phyloP scores from a whole-genome alignment of 306 rosid species.

The Calophaca sinica region DNA sequence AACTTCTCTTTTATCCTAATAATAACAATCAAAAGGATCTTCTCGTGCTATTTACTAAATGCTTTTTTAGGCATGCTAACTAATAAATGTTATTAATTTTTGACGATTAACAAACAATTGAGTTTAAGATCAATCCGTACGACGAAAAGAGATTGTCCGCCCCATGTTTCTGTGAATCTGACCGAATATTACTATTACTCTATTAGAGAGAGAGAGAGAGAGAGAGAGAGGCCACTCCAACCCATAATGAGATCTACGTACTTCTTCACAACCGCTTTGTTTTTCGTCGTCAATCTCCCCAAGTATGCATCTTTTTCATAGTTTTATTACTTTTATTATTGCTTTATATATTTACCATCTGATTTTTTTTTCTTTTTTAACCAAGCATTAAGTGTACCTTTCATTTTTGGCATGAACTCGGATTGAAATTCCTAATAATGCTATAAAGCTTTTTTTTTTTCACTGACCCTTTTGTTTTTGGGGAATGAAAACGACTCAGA shows the following conservation, averaged over 20 bases:
- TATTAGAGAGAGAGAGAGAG: not conserved
- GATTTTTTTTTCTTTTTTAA: not conserved
- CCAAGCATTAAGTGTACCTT: not conserved
- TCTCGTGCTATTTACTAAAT: no score
- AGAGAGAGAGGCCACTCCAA: not conserved
- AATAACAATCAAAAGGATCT: no score
- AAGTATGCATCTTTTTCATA: conserved; percentile 36
- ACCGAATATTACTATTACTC: conserved; percentile 24
- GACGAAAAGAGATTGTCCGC: conserved; percentile 43
- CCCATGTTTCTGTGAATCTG: conserved; percentile 25
- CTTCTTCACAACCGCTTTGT: conserved; percentile 31
- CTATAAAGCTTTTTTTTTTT: not conserved
- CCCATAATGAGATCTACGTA: conserved; percentile 53
- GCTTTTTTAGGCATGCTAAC: no score
- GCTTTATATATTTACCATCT: not conserved
- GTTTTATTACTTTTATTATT: not conserved
- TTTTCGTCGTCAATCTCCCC: conserved; percentile 30
- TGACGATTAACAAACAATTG: not conserved
- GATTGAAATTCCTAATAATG: conserved; percentile 36
- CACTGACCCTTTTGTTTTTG: conserved; percentile 6
- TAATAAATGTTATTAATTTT: no score
- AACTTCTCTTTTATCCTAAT: no score
- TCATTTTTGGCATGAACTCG: conserved; percentile 23
- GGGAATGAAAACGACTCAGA: conserved; percentile 29
- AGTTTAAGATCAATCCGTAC: conserved; percentile 25